Base-by-base conservation (phyloP, 148 eudicot genomes). In the Rhododendron henanense region DNA sequence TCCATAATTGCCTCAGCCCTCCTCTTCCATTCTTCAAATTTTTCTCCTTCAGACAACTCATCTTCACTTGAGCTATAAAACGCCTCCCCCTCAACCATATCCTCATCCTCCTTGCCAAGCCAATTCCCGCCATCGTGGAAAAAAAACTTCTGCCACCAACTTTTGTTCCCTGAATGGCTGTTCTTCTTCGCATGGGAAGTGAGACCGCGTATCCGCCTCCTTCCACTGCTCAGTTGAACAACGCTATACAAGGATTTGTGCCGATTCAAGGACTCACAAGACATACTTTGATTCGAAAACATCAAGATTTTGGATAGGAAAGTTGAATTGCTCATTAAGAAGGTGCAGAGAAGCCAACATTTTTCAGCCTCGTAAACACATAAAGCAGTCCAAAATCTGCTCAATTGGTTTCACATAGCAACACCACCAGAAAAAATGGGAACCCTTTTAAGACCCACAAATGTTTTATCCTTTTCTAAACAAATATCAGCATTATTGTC, bases 1-100 rank as follows among this genome's bases (percentile, higher is more conserved):
- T 97, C 99, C 10, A 93, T 86, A 51, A 97, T 93, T 28, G 98
- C 96, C 94, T 97, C 99, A 0, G 98, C 99, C 75, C 99, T 91
- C 86, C 93, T 93, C 91, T 84, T 95, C 99, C 99, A 97, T n/a
- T 91, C 96, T 89, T 97, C 98, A 25, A 97, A 97, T 82, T 91
- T 95, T 83, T 93, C 98, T 85, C 88, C 87, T 81, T 95, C 97
- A 0, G 95, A 90, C 47, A 89, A 77, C 48, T 87, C 90, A 5
- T 90, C 93, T 65, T 87, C 91, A 23, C 86, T 79, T 23, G 71
- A 59, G 67, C 19, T 74, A 78, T 78, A 81, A 50, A 73, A 48
- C 55, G 87, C 95, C 48, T 90, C 92, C 28, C 15, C 90, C n/a
- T 91, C 93, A 74, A 91, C 84, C 90, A 91, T 81, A 69, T 91